phyloP scores from a whole-genome alignment of 2,329 filamentous ascomycete species.

The Fusarium torulosum region DNA sequence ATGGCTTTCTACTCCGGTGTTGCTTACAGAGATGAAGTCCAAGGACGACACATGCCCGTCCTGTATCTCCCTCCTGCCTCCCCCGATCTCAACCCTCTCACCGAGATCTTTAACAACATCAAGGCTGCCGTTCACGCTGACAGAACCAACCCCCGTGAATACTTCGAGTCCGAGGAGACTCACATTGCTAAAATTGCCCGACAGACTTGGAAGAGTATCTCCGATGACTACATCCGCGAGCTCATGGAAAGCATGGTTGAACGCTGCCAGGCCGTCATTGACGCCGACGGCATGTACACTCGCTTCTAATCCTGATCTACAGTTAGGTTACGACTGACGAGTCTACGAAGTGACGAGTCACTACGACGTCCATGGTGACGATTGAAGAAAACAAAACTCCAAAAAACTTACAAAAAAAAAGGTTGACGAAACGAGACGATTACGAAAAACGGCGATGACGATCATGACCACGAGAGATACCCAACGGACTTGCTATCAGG shows the following conservation, averaged over 20 bases:
- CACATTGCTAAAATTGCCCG: background rate
- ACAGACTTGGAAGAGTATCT: conserved; percentile 19
- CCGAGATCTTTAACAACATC: conserved; percentile 15
- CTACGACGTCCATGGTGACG: background rate
- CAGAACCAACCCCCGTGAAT: conserved; percentile 1
- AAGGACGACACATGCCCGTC: background rate
- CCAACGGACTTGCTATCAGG: background rate
- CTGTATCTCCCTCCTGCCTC: conserved; percentile 29
- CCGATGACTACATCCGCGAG: background rate
- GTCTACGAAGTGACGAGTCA: background rate
- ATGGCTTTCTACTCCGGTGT: conserved; percentile 1
- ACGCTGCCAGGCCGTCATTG: conserved; percentile 35
- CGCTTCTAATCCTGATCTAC: conserved; percentile 1
- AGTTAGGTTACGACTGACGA: background rate
- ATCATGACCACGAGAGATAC: conserved; percentile 4
- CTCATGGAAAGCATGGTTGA: conserved; percentile 25
- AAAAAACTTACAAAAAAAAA: background rate
- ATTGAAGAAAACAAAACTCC: background rate
- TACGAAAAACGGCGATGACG: conserved; percentile 2
- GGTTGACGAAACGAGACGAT: background rate
- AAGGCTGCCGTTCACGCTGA: conserved; percentile 12
- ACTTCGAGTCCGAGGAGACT: background rate
- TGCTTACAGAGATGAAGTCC: conserved; percentile 12
- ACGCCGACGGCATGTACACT: conserved; percentile 32
- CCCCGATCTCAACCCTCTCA: conserved; percentile 31